phyloP scores from a whole-genome alignment of 2,329 filamentous ascomycete genomes.

The Aspergillus sp. region DNA sequence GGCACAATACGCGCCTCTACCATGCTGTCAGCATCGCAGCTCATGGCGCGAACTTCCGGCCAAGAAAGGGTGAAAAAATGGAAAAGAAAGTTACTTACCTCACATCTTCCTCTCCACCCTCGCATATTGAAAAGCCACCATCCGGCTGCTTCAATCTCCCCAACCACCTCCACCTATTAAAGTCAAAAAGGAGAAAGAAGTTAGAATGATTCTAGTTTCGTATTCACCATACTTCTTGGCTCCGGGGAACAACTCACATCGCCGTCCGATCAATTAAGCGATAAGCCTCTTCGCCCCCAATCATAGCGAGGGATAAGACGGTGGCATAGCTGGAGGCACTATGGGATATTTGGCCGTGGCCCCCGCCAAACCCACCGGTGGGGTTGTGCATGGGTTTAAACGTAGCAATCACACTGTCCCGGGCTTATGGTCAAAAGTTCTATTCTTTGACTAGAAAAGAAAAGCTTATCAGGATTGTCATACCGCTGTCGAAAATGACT shows the following conservation, averaged over 20 bases:
- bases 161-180: constrained; percentile 70
- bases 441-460: background rate
- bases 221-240: too few species aligned
- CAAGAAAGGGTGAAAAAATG: background rate
- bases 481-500: constrained; percentile 56
- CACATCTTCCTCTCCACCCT: constrained; percentile 86
- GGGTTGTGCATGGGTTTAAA: constrained; percentile 73
- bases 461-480: constrained; percentile 11
- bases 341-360: constrained; percentile 84
- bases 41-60: constrained; percentile 4
- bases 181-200: constrained; percentile 14
- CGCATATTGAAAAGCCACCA: constrained; percentile 81
- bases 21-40: constrained; percentile 11
- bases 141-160: constrained; percentile 74
- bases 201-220: too few species aligned
- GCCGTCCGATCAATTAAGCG: constrained; percentile 68
- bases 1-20: constrained; percentile 83
- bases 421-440: background rate
- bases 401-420: constrained; percentile 56
- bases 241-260: constrained; percentile 45
- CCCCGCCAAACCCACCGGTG: constrained; percentile 81
- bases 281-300: constrained; percentile 66
- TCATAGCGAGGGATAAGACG: constrained; percentile 67
- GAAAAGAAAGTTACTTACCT: constrained; percentile 47
- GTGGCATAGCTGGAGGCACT: constrained; percentile 82